Conservation (phyloP, 306 rosid species). For the Senna tora region DNA sequence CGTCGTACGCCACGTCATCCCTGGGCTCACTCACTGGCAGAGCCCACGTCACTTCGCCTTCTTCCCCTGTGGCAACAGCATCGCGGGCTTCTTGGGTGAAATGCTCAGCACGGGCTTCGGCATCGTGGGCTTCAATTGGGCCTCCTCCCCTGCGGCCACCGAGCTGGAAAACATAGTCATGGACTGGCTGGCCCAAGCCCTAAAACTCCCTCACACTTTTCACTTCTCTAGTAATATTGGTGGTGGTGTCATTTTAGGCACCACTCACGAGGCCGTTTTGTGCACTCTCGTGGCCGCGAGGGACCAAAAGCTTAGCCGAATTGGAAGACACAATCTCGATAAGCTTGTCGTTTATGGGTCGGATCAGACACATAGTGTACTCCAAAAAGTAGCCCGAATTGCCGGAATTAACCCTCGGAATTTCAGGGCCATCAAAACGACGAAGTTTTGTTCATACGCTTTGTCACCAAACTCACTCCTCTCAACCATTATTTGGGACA, state of each 20-base stretch:
- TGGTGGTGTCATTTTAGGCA: conserved; percentile 66
- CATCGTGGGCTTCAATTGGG: conserved; percentile 69
- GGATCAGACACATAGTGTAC: conserved; percentile 66
- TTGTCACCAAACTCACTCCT: conserved; percentile 45
- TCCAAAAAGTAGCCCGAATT: conserved; percentile 55
- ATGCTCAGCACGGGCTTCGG: conserved; percentile 58
- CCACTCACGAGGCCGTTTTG: conserved; percentile 61
- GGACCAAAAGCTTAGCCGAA: conserved; percentile 35
- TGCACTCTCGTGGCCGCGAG: conserved; percentile 66
- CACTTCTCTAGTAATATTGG: conserved; percentile 53
- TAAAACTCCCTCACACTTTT: conserved; percentile 49
- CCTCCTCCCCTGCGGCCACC: conserved; percentile 66
- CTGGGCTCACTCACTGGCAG: conserved; percentile 71
- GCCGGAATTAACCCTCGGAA: conserved; percentile 53
- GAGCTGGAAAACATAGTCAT: conserved; percentile 66
- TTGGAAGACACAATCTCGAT: conserved; percentile 22
- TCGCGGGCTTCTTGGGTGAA: conserved; percentile 65
- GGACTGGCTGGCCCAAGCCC: conserved; percentile 66
- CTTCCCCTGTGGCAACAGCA: conserved; percentile 55
- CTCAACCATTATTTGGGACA: conserved; percentile 37
- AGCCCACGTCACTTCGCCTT: conserved; percentile 64
- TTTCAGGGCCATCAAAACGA: conserved; percentile 45
- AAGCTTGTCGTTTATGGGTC: conserved; percentile 66
- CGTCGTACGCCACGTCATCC: conserved; percentile 49
- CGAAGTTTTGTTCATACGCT: conserved; percentile 29